Evolutionary conservation across 2,329 filamentous ascomycete genomes (phyloP).

Genomic region (Penicillium sp.): DNA sequence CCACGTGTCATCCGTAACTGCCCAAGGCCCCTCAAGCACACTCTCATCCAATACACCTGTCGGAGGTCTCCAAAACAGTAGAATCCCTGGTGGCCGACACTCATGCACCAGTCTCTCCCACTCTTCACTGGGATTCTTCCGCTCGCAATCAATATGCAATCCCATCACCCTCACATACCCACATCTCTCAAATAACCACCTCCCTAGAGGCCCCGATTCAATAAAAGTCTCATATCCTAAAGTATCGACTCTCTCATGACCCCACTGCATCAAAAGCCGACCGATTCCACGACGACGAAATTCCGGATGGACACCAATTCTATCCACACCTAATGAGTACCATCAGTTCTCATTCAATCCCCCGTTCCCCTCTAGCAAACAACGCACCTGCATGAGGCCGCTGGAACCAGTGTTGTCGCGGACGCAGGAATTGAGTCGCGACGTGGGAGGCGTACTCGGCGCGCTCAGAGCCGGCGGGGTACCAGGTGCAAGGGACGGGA

Average conservation of each 20-base stretch:
- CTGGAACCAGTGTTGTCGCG: not conserved
- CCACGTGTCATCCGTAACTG: not conserved
- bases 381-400: not conserved
- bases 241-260: not conserved
- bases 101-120: not conserved
- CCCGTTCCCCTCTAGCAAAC: not conserved
- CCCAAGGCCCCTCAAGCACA: not conserved
- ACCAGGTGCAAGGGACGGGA: not conserved
- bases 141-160: not conserved
- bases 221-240: not conserved
- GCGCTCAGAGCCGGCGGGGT: not conserved
- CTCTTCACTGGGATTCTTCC: not conserved
- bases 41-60: not conserved
- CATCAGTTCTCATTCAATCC: not conserved
- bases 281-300: not conserved
- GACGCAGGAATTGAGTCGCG: not conserved
- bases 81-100: not conserved
- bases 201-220: not conserved
- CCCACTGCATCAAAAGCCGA: not conserved
- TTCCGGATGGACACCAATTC: not conserved
- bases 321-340: not conserved
- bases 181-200: not conserved
- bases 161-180: not conserved
- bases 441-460: not conserved
- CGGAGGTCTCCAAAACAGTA: not conserved